Percentiles rank a stretch among this genome's conserved stretches.
phyloP scores from a whole-genome alignment of 768 basidiomycete genomes.

The Psilocybe tampanensis region DNA sequence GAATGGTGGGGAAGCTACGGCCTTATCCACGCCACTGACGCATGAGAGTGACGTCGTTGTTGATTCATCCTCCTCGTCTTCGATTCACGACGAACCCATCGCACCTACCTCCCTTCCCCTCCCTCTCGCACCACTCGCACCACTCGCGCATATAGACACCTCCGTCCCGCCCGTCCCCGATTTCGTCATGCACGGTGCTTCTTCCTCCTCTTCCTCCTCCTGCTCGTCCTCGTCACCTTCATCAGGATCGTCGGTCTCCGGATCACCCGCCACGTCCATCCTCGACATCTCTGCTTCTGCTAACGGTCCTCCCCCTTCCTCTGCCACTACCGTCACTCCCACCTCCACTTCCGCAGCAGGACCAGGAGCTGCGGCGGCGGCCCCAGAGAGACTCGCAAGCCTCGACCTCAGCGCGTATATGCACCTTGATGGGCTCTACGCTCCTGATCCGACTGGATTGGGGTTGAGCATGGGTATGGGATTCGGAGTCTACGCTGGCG shows the following conservation, averaged over 20 bases:
- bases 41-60: not conserved
- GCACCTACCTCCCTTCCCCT: too few relatives aligned
- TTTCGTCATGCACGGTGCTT: not conserved
- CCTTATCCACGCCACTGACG: not conserved
- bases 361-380: not conserved
- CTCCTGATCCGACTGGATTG: not conserved
- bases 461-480: not conserved
- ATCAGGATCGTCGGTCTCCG: not conserved
- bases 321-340: too few relatives aligned
- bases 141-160: not conserved
- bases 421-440: not conserved
- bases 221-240: not conserved
- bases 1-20: not conserved
- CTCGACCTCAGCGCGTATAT: conserved; percentile 1
- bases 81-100: too few relatives aligned
- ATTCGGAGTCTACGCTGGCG: not conserved
- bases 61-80: not conserved
- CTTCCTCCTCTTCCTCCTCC: not conserved
- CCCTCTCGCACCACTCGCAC: too few relatives aligned
- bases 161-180: not conserved
- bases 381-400: not conserved
- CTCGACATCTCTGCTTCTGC: not conserved
- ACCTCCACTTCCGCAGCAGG: not conserved
- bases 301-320: too few relatives aligned
- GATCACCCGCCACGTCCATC: not conserved